These are phyloP conservation scores for Ambrosia trifida DNA, from an alignment of 129 eudicot genomes.

Conservation along the genomic window DNA sequence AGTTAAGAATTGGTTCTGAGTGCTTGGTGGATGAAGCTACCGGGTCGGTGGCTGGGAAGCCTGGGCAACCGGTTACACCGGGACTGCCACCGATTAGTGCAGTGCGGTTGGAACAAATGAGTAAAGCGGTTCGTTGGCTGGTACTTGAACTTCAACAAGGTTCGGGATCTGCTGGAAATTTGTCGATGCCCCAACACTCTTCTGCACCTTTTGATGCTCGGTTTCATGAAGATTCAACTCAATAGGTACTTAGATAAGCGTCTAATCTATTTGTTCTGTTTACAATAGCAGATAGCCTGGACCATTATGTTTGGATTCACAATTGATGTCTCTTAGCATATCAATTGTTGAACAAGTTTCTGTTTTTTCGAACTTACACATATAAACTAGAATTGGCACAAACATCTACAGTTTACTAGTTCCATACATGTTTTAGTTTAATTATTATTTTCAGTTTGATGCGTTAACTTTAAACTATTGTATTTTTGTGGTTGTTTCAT, in stretches of 20 bases:
- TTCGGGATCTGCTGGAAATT: constrained; percentile 57
- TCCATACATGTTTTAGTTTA: not conserved
- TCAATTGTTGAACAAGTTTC: too few relatives aligned
- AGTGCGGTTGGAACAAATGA: constrained; percentile 89
- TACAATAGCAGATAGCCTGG: not conserved
- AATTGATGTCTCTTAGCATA: not conserved
- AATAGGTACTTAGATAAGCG: constrained; percentile 47
- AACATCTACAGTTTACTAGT: not conserved
- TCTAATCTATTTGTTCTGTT: not conserved
- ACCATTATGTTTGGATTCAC: not conserved
- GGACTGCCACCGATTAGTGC: constrained; percentile 94
- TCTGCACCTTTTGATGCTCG: constrained; percentile 90
- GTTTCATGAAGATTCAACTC: constrained; percentile 74
- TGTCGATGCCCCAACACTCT: constrained; percentile 52
- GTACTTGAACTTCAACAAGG: constrained; percentile 92
- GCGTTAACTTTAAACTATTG: not conserved
- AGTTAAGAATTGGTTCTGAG: constrained; percentile 88
- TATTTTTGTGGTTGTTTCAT: too few relatives aligned
- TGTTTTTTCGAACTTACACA: not conserved
- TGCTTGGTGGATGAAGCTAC: constrained; percentile 94
- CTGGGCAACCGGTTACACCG: constrained; percentile 51
- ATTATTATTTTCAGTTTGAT: not conserved
- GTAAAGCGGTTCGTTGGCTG: constrained; percentile 91
- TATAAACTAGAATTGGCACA: not conserved
- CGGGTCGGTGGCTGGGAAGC: constrained; percentile 58